Evolutionary conservation across 108 stramenopile species (phyloP).

Genomic region (Tribonema minus): DNA sequence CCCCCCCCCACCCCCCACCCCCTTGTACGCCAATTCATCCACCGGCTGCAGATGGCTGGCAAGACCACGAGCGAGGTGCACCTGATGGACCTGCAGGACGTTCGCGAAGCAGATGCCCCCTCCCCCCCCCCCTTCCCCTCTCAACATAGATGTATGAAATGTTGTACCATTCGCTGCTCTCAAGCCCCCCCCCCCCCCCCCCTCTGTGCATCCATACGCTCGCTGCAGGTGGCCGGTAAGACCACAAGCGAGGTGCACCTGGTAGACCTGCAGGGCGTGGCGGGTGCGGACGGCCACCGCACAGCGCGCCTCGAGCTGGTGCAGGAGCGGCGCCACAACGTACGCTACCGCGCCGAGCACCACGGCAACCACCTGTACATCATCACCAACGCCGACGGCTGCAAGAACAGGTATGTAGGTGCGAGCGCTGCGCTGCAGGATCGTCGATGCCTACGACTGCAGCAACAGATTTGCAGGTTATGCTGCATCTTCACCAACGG

Average conservation of each 20-base stretch:
- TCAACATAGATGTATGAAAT: too few relatives aligned
- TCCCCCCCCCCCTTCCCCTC: too few relatives aligned
- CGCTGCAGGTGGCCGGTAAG: conserved; percentile 48
- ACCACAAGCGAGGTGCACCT: conserved; percentile 78
- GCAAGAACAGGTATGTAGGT: conserved; percentile 49
- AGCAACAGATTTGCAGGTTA: conserved; percentile 50
- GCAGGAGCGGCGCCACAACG: conserved; percentile 3
- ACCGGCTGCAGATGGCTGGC: not conserved
- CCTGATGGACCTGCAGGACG: not conserved
- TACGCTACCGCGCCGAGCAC: conserved; percentile 52
- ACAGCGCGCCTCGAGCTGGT: not conserved
- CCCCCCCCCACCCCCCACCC: too few relatives aligned
- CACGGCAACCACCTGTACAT: conserved; percentile 55
- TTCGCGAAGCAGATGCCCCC: too few relatives aligned
- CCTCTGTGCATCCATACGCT: too few relatives aligned
- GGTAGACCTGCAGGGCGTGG: conserved; percentile 36
- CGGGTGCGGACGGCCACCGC: conserved; percentile 22
- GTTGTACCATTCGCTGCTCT: too few relatives aligned
- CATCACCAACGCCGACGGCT: conserved; percentile 57
- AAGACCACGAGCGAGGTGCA: not conserved
- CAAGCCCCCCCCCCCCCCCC: too few relatives aligned
- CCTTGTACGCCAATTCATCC: too few relatives aligned
- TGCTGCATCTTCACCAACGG: too few relatives aligned
- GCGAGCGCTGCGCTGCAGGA: not conserved
- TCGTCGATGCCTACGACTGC: not conserved